Evolutionary conservation across 306 rosid genomes (phyloP).

Genomic region (Cucurbita maxima): DNA sequence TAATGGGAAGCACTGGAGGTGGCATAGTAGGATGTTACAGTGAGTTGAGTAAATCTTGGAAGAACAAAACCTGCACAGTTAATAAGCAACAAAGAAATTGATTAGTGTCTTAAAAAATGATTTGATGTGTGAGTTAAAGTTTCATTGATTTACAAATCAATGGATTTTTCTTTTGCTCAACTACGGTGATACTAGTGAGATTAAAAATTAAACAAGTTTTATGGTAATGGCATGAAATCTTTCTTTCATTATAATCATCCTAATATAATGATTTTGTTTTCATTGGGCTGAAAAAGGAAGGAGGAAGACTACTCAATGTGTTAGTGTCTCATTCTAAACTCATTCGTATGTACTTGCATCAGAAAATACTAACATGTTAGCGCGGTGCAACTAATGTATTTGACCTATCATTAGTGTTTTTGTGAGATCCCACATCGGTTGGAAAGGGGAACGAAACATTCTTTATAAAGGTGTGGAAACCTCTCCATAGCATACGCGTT

Average conservation of each 20-base stretch:
- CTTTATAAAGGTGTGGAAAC: no score
- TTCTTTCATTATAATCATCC: background rate
- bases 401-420: background rate
- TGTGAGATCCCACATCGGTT: no score
- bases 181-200: background rate
- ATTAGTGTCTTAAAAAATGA: background rate
- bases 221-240: background rate
- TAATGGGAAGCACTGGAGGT: conserved; percentile 87
- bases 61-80: conserved; percentile 50
- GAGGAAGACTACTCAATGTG: background rate
- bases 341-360: no score
- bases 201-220: background rate
- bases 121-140: background rate
- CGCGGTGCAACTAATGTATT: no score
- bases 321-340: no score
- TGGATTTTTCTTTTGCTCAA: background rate
- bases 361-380: no score
- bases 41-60: conserved; percentile 70
- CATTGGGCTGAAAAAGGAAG: background rate
- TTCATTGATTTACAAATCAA: background rate
- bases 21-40: conserved; percentile 79
- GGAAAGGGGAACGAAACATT: no score
- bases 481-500: no score
- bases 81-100: background rate
- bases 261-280: background rate